Percentiles rank a stretch among this genome's conserved stretches.
These are phyloP conservation scores for Pleurotus ostreatus DNA, from an alignment of 768 basidiomycete species.

Conservation along the genomic window DNA sequence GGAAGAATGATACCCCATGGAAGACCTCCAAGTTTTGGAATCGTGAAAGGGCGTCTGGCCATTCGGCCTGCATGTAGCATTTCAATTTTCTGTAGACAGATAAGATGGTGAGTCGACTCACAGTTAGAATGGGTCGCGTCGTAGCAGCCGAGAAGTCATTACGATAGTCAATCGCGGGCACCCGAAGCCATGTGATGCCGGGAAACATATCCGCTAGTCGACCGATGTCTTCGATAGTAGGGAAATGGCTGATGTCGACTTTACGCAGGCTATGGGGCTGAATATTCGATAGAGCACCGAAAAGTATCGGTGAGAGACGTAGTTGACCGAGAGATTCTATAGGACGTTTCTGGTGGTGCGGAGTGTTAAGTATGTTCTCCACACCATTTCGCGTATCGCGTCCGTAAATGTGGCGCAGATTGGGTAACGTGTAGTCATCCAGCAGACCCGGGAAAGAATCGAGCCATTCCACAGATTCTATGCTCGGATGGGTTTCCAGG, in stretches of 20 bases:
- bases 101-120: neutral
- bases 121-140: neutral
- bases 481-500: neutral
- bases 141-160: neutral
- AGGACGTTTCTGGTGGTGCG: neutral
- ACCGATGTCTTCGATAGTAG: neutral
- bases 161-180: slow-evolving; percentile 4
- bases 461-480: slow-evolving; percentile 3
- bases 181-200: neutral
- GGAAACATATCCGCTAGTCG: slow-evolving; percentile 3
- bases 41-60: neutral
- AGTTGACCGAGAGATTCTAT: slow-evolving; percentile 1
- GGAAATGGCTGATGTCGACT: slow-evolving; percentile 6
- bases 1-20: slow-evolving; percentile 3
- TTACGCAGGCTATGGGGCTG: neutral
- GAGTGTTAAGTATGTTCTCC: neutral
- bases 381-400: neutral
- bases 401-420: neutral
- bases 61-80: neutral
- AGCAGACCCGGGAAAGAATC: neutral
- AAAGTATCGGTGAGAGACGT: neutral
- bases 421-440: neutral
- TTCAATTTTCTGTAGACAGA: too few species aligned
- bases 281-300: neutral
- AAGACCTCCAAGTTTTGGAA: slow-evolving; percentile 4